Evolutionary conservation across 805 yeast genomes (phyloP).

Genomic region (Brettanomyces anomalus): DNA sequence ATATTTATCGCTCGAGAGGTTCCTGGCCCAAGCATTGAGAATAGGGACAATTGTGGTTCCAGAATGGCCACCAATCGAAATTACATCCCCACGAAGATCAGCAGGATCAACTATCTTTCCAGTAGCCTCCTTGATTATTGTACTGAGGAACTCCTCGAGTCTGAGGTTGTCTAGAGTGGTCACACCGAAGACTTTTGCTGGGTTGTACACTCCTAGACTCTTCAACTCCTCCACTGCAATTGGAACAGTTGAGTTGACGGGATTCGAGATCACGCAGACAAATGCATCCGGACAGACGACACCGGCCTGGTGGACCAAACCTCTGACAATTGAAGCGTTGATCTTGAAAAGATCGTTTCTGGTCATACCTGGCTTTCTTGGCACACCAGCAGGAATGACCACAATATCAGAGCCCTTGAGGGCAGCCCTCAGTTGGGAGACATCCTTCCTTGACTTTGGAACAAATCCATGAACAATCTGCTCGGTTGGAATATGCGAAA

Average conservation of each 20-base stretch:
- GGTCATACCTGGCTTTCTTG: conserved; percentile 61
- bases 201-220: conserved; percentile 41
- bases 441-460: conserved; percentile 21
- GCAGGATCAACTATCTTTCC: conserved; percentile 19
- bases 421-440: conserved; percentile 31
- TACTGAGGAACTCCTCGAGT: conserved; percentile 40
- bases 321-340: conserved; percentile 45
- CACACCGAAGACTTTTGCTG: conserved; percentile 46
- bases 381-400: conserved; percentile 55
- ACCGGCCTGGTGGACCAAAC: conserved; percentile 43
- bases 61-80: conserved; percentile 50
- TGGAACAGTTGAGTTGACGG: conserved; percentile 55
- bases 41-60: conserved; percentile 49
- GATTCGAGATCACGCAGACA: conserved; percentile 48
- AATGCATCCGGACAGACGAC: conserved; percentile 41
- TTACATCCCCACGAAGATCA: conserved; percentile 30
- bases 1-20: conserved; percentile 25
- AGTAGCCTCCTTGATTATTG: conserved; percentile 3
- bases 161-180: conserved; percentile 53
- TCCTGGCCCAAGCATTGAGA: conserved; percentile 29
- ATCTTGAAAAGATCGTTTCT: conserved; percentile 55
- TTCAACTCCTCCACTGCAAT: conserved; percentile 51
- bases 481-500: conserved; percentile 58
- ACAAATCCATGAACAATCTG: conserved; percentile 18
- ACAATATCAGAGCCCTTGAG: conserved; percentile 42